These are phyloP conservation scores for Tetraselmis striata DNA, from an alignment of 139 green algal genomes.

Conservation along the genomic window DNA sequence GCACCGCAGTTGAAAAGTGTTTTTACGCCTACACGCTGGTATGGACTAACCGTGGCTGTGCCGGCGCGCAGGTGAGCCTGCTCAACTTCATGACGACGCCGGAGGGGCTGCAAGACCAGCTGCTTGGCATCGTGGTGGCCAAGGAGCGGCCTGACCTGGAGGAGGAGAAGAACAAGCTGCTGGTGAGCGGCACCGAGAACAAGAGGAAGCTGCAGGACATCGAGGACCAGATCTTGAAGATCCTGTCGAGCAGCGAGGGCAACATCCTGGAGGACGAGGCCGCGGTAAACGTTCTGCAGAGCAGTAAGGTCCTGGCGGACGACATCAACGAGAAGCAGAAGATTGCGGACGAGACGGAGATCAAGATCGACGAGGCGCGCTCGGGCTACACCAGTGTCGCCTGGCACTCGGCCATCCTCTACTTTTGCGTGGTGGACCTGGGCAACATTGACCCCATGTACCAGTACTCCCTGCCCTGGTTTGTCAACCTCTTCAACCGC, in stretches of 20 bases:
- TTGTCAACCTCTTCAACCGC: slow-evolving; percentile 33
- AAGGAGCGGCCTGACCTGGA: slow-evolving; percentile 65
- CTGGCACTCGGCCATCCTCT: slow-evolving; percentile 53
- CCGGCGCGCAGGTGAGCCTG: slow-evolving; percentile 44
- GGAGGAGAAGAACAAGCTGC: slow-evolving; percentile 50
- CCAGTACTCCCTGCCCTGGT: slow-evolving; percentile 62
- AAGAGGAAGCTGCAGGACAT: slow-evolving; percentile 61
- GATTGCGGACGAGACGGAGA: slow-evolving; percentile 71
- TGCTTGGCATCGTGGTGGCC: slow-evolving; percentile 63
- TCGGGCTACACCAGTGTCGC: slow-evolving; percentile 66
- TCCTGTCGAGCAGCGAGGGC: slow-evolving; percentile 33
- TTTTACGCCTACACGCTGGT: too few relatives aligned
- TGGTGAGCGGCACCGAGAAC: slow-evolving; percentile 47
- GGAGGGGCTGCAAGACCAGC: slow-evolving; percentile 61
- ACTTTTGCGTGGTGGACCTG: slow-evolving; percentile 63
- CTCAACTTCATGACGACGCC: slow-evolving; percentile 75
- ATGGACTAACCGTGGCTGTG: too few relatives aligned
- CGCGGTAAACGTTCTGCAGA: slow-evolving; percentile 46
- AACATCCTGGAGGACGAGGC: slow-evolving; percentile 66
- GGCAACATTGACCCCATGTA: slow-evolving; percentile 69
- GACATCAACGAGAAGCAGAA: slow-evolving; percentile 69
- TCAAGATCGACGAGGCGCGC: slow-evolving; percentile 66
- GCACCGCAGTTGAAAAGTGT: too few relatives aligned
- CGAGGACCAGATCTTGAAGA: slow-evolving; percentile 44
- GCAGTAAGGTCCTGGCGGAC: slow-evolving; percentile 41